A percentile compares a stretch with the other conserved stretches of the same genome.
Evolutionary conservation across 768 basidiomycete species (phyloP).

Genomic region (Macrolepiota fuliginosa): DNA sequence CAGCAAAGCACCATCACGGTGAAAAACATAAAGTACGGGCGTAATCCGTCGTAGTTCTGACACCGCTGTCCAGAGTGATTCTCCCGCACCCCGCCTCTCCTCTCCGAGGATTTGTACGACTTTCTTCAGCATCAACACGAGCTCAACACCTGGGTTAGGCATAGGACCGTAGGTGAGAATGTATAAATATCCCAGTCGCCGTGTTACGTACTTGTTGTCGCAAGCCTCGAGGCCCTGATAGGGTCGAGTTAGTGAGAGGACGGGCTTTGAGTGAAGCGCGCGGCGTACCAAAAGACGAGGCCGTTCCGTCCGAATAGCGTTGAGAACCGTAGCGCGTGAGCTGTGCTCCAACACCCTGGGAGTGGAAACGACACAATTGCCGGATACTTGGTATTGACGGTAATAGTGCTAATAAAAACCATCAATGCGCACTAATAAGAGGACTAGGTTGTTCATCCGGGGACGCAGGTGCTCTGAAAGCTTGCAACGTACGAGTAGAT

Average conservation of each 20-base stretch:
- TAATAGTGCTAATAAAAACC: not conserved
- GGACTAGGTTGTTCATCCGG: not conserved
- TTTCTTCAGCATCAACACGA: not conserved
- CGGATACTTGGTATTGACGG: not conserved
- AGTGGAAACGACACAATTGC: not conserved
- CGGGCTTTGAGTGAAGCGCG: not conserved
- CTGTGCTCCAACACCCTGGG: not conserved
- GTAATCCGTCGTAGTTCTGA: not conserved
- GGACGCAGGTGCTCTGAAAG: not conserved
- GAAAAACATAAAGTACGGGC: not conserved
- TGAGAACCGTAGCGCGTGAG: not conserved
- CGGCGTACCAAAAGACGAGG: not conserved
- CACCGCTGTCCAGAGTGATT: not conserved
- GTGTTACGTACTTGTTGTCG: not conserved
- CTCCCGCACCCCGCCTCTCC: not conserved
- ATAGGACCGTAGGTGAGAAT: not conserved
- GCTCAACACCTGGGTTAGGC: not conserved
- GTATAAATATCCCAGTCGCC: not conserved
- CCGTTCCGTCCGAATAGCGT: not conserved
- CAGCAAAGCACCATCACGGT: not conserved
- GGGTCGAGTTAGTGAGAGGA: not conserved
- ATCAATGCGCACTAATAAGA: not conserved
- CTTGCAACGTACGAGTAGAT: not conserved
- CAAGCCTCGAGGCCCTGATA: not conserved
- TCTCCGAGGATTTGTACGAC: not conserved